Percentiles rank a stretch among this genome's conserved stretches.
These are phyloP conservation scores for Cucumis hystrix DNA, from an alignment of 306 rosid genomes.

Conservation along the genomic window DNA sequence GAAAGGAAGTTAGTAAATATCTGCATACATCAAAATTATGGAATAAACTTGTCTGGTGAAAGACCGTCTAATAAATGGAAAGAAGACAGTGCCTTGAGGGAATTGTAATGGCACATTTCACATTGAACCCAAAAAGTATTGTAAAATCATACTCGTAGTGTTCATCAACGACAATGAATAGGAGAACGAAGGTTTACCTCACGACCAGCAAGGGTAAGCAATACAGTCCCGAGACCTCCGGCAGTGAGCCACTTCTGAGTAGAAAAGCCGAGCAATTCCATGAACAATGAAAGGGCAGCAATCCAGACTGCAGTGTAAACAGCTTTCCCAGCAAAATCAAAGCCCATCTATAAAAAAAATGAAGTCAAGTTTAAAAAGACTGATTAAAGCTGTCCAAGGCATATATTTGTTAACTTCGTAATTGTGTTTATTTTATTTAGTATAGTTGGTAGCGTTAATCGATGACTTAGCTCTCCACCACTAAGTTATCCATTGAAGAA, in stretches of 20 bases:
- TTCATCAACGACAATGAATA: background rate
- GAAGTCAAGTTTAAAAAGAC: background rate
- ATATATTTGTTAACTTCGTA: background rate
- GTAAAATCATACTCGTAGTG: background rate
- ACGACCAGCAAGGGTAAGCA: conserved; percentile 94
- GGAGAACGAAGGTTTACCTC: conserved; percentile 50
- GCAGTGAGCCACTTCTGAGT: conserved; percentile 97
- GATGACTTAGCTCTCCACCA: background rate
- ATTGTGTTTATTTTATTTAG: background rate
- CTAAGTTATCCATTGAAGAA: background rate
- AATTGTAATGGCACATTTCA: background rate
- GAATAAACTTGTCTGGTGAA: background rate
- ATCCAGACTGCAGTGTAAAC: conserved; percentile 88
- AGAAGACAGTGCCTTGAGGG: background rate
- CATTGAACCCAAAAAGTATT: conserved; percentile 4
- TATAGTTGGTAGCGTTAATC: background rate
- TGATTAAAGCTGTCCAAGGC: background rate
- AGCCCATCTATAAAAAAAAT: conserved; percentile 52
- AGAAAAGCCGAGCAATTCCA: conserved; percentile 97
- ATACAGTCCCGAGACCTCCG: conserved; percentile 95
- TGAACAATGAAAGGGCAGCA: conserved; percentile 91
- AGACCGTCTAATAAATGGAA: background rate
- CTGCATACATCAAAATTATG: conserved; percentile 36
- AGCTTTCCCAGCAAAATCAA: conserved; percentile 91
- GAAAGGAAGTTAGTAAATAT: conserved; percentile 96